phyloP scores from a whole-genome alignment of 179 eudicot species.

The Sideroxylon spinosum region DNA sequence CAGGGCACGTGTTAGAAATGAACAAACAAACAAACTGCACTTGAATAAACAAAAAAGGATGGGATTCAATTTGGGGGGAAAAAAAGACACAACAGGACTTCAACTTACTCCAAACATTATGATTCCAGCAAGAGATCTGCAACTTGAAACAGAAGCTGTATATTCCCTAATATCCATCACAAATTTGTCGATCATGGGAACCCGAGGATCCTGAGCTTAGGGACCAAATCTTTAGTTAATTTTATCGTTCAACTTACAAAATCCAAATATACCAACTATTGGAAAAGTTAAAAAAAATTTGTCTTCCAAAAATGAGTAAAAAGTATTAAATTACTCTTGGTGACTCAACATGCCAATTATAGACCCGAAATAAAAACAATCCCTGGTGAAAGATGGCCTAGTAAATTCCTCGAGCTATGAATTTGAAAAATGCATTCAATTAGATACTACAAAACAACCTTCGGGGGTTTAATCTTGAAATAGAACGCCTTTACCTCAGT shows the following conservation, averaged over 20 bases:
- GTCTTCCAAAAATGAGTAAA: neutral
- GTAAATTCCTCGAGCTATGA: neutral
- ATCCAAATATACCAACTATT: conserved; percentile 20
- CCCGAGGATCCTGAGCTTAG: conserved; percentile 19
- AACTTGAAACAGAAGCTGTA: conserved; percentile 50
- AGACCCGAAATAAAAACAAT: neutral
- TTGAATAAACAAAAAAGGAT: neutral
- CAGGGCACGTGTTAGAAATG: conserved; percentile 19
- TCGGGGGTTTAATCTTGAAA: neutral
- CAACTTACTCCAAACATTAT: conserved; percentile 76
- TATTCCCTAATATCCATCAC: conserved; percentile 52
- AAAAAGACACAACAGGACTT: neutral
- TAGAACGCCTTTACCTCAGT: conserved; percentile 28
- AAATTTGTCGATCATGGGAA: conserved; percentile 47
- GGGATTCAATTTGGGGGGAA: neutral
- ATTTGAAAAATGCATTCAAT: neutral
- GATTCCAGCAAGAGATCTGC: conserved; percentile 65
- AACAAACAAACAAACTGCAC: neutral
- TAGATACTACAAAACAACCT: neutral
- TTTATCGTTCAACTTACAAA: neutral
- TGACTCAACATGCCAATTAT: neutral
- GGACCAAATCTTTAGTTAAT: conserved; percentile 13
- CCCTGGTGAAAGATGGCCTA: neutral
- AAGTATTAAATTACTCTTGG: neutral
- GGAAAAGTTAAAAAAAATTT: neutral